Percentiles rank a stretch among this genome's conserved stretches.
These are phyloP conservation scores for Auxenochlorella pyrenoidosa DNA, from an alignment of 139 green algal species.

Conservation along the genomic window DNA sequence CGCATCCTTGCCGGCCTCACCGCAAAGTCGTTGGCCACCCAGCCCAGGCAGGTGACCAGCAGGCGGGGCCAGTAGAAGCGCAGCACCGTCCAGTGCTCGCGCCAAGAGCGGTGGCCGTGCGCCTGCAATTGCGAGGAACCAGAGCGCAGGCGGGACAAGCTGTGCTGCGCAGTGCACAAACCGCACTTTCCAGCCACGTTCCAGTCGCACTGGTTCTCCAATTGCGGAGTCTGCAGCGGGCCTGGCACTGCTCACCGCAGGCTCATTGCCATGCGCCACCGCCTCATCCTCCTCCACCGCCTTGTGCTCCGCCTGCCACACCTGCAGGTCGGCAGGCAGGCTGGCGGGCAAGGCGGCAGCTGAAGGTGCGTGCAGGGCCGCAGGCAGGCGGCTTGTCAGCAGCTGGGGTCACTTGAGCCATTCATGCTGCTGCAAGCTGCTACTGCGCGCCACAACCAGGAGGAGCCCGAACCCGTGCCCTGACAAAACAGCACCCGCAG, in stretches of 20 bases:
- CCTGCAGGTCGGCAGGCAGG: background rate
- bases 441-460: too few species aligned
- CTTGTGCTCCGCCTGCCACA: slow-evolving; percentile 27
- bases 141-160: too few species aligned
- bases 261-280: background rate
- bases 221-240: too few species aligned
- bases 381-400: background rate
- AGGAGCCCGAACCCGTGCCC: too few species aligned
- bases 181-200: too few species aligned
- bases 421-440: too few species aligned
- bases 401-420: background rate
- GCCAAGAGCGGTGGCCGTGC: slow-evolving; percentile 5
- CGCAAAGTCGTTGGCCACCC: slow-evolving; percentile 65
- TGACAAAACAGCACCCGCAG: too few species aligned
- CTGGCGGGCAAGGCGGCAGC: background rate
- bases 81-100: slow-evolving; percentile 22
- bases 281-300: slow-evolving; percentile 9
- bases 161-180: too few species aligned
- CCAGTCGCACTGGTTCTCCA: too few species aligned
- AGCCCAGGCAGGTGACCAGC: slow-evolving; percentile 44
- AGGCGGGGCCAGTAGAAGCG: slow-evolving; percentile 47
- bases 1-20: background rate
- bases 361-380: too few species aligned
- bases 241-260: background rate
- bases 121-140: background rate